Percentiles rank a stretch among this genome's conserved stretches.
These are phyloP conservation scores for Clavispora carvajalis DNA, from an alignment of 805 yeast species.

Conservation along the genomic window DNA sequence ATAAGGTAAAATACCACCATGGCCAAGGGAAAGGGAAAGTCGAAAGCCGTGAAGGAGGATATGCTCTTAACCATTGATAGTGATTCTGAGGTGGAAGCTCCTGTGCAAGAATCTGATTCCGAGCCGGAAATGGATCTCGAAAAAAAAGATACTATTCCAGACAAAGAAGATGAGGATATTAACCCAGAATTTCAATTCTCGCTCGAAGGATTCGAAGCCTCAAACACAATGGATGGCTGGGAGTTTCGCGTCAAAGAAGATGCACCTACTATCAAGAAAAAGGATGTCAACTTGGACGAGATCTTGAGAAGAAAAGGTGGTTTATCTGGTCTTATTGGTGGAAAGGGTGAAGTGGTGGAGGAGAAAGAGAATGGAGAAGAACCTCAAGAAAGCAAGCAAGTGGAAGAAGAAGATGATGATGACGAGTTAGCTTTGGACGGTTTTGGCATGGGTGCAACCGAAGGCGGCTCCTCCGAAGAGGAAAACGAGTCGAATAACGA, in stretches of 20 bases:
- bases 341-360: conserved; percentile 20
- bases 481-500: conserved; percentile 5
- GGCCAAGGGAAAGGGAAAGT: conserved; percentile 10
- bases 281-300: conserved; percentile 80
- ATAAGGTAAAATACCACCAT: conserved; percentile 3
- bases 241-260: conserved; percentile 57
- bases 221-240: conserved; percentile 69
- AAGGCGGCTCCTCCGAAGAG: conserved; percentile 15
- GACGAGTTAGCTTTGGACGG: conserved; percentile 42
- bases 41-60: conserved; percentile 30
- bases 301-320: conserved; percentile 86
- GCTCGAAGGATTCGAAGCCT: conserved; percentile 51
- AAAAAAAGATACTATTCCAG: conserved; percentile 16
- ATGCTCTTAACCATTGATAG: conserved; percentile 75
- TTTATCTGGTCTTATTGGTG: conserved; percentile 48
- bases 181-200: conserved; percentile 73
- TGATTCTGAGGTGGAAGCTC: conserved; percentile 51
- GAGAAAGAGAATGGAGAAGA: conserved; percentile 10
- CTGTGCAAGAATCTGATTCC: conserved; percentile 12
- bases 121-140: conserved; percentile 22
- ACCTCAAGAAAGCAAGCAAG: conserved; percentile 18
- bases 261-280: conserved; percentile 21
- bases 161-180: conserved; percentile 45
- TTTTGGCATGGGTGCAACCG: conserved; percentile 44
- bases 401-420: conserved; percentile 29